Evolutionary conservation across 208 protist genomes (phyloP).

Genomic region (Spongospora subterranea): DNA sequence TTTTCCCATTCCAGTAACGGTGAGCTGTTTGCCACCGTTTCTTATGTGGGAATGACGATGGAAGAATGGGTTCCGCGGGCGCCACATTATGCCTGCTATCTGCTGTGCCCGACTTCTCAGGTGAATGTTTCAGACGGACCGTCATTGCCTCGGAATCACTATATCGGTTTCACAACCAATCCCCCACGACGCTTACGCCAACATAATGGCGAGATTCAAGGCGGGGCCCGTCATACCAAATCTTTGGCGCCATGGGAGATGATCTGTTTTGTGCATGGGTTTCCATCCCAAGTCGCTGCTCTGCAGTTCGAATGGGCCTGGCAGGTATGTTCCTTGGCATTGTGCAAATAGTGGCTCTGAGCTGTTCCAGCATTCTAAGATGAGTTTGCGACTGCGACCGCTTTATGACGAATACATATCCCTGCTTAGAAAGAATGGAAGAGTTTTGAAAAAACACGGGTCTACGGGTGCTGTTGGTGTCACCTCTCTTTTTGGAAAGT

Average conservation of each 20-base stretch:
- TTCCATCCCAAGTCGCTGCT: constrained; percentile 83
- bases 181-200: constrained; percentile 84
- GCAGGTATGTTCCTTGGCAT: constrained; percentile 79
- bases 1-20: too few relatives aligned
- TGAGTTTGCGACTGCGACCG: constrained; percentile 4
- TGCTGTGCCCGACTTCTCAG: background rate
- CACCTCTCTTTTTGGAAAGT: constrained; percentile 26
- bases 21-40: too few relatives aligned
- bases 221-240: constrained; percentile 83
- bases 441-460: background rate
- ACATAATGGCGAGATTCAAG: constrained; percentile 90
- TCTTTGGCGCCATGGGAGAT: constrained; percentile 86
- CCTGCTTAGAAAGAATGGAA: background rate
- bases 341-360: background rate
- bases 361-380: background rate
- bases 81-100: background rate
- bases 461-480: background rate
- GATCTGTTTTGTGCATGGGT: constrained; percentile 87
- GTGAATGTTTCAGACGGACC: background rate
- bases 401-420: background rate
- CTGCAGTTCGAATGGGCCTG: constrained; percentile 93
- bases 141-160: background rate
- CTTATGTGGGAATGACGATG: too few relatives aligned
- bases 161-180: constrained; percentile 89
- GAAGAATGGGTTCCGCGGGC: background rate